These are phyloP conservation scores for Jatropha podagrica DNA, from an alignment of 441 rosid species.

Conservation along the genomic window DNA sequence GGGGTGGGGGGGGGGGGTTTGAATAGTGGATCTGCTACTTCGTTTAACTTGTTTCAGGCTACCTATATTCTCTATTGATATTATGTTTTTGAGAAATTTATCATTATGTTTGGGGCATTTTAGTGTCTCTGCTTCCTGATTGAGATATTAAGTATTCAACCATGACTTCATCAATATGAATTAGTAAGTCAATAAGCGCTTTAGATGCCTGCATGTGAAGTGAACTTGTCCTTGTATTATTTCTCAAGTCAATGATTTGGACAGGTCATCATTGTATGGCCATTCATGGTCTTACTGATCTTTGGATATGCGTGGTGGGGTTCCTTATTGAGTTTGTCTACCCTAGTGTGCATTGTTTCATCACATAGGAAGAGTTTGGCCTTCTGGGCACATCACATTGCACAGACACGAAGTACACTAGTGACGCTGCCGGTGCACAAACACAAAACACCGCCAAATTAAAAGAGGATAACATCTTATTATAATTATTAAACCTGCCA, in stretches of 20 bases:
- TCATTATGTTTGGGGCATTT: not conserved
- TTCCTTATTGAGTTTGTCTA: no score
- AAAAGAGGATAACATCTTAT: not conserved
- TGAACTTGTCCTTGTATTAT: not conserved
- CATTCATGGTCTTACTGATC: not conserved
- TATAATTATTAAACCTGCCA: not conserved
- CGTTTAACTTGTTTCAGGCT: not conserved
- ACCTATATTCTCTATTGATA: not conserved
- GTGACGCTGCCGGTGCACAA: not conserved
- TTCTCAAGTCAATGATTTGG: not conserved
- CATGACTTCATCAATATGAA: not conserved
- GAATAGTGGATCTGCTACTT: not conserved
- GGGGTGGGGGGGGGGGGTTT: not conserved
- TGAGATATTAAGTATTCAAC: not conserved
- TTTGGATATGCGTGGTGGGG: no score
- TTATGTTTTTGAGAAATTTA: slow-evolving; percentile 9
- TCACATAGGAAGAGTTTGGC: no score
- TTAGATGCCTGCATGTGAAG: slow-evolving; percentile 13
- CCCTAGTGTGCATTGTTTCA: no score
- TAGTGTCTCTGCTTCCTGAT: slow-evolving; percentile 4
- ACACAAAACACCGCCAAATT: not conserved
- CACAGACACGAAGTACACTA: not conserved
- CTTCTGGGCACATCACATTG: not conserved
- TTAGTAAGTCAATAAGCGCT: not conserved
- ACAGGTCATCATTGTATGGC: not conserved